Conservation (phyloP, 306 rosid species). For the Vigna nakashimae region DNA sequence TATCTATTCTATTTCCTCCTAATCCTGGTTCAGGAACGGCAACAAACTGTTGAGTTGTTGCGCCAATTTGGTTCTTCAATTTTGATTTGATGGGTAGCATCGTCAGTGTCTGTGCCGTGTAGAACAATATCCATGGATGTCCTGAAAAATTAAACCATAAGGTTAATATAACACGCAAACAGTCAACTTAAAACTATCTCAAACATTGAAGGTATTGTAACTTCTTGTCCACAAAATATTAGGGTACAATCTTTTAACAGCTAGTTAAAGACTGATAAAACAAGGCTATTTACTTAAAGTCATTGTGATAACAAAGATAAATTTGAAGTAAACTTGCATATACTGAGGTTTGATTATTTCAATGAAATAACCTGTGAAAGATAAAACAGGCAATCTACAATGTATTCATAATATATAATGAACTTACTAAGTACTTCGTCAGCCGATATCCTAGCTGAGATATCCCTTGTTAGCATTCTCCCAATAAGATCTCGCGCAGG, state of each 20-base stretch:
- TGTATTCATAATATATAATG: constrained; percentile 24
- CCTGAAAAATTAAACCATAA: constrained; percentile 65
- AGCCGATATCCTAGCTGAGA: constrained; percentile 83
- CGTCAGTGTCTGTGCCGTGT: constrained; percentile 70
- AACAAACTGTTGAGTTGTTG: constrained; percentile 51
- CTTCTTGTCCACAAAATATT: not conserved
- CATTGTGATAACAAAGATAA: constrained; percentile 15
- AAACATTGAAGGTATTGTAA: not conserved
- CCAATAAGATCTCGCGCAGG: constrained; percentile 93
- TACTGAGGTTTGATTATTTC: constrained; percentile 15
- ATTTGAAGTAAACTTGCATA: not conserved
- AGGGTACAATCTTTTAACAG: not conserved
- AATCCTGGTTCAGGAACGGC: constrained; percentile 56
- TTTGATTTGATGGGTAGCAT: constrained; percentile 68
- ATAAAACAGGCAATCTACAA: constrained; percentile 29
- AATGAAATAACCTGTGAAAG: not conserved
- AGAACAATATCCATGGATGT: constrained; percentile 94
- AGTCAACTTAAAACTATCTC: constrained; percentile 16
- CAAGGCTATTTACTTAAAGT: not conserved
- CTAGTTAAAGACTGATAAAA: not conserved
- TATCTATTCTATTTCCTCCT: constrained; percentile 52
- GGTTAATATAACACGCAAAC: constrained; percentile 44
- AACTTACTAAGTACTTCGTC: constrained; percentile 96
- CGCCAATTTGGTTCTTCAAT: constrained; percentile 61
- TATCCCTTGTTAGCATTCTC: constrained; percentile 95